These are phyloP conservation scores for Quercus alba DNA, from an alignment of 306 rosid species.

Conservation along the genomic window DNA sequence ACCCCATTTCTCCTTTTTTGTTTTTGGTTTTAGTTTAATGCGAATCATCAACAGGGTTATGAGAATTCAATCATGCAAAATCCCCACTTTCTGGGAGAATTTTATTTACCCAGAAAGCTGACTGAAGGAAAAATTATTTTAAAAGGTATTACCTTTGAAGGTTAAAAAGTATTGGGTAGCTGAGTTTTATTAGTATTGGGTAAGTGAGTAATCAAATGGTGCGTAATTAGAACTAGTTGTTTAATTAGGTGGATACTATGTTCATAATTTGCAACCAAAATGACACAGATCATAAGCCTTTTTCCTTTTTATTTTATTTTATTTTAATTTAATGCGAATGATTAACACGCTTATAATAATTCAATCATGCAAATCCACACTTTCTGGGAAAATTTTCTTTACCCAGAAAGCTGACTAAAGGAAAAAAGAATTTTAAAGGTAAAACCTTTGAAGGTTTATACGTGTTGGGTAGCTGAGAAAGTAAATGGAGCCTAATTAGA, in stretches of 20 bases:
- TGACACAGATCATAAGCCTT: neutral
- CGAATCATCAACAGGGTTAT: neutral
- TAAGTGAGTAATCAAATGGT: neutral
- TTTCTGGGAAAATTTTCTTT: neutral
- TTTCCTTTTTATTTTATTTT: neutral
- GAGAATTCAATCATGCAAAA: neutral
- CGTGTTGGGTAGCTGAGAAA: neutral
- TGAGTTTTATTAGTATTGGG: neutral
- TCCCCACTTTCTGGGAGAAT: neutral
- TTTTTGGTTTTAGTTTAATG: neutral
- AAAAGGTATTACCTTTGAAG: neutral
- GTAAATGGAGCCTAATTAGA: neutral
- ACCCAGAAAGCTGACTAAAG: neutral
- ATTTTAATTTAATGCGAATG: neutral
- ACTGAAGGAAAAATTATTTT: neutral
- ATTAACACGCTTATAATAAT: neutral
- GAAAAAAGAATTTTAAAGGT: neutral
- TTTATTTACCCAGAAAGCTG: neutral
- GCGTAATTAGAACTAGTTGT: neutral
- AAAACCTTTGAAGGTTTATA: neutral
- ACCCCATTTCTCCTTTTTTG: neutral
- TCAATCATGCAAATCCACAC: neutral
- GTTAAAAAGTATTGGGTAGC: neutral
- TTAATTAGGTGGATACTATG: neutral
- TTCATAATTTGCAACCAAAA: neutral